Base-by-base conservation (phyloP, 495 filamentous ascomycete genomes). In the Aspergillus heteromorphus region DNA sequence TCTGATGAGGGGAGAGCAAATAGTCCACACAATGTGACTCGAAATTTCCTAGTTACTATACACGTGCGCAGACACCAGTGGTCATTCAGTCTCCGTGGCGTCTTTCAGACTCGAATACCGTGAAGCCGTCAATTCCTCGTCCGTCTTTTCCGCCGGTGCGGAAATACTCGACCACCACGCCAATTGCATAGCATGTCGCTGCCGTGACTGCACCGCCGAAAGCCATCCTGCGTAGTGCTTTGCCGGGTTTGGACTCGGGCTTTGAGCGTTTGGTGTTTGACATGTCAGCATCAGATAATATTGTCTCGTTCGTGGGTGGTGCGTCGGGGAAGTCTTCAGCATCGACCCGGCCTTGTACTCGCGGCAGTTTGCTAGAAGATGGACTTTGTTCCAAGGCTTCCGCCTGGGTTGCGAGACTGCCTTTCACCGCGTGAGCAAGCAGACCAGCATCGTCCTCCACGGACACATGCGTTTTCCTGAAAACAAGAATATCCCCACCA, bases 101-200 rank as follows among this genome's bases (percentile, higher is more conserved):
- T 13, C 73, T 62, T 34, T 76, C 73, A 7, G 71, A 70, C 48
- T 76, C 73, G 55, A 76, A 75, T 14, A 53, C 63, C 17, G 72
- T 76, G 47, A 85, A 78, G 2, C 73, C 80, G 45, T 78, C 78
- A 4, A 78, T 72, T 0, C 80, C 81, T 51, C 55, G 66, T 2
- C 82, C 83, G 51, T 83, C 80, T 1, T 61, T 45, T 0, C 82
- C 83, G 0, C 83, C 83, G 3, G 79, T 84, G 45, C 72, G 74
- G 63, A 89, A 84, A 52, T 80, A 85, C 61, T 92, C 86, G 5
- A 71, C 69, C 13, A 85, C 77, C n/a, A 86, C 86, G 3, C 86
- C 87, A 38, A 89, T 62, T 3, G 81, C 81, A 70, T 90, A 92
- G 21, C 79, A 83, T 18, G 80, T 74, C 16, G 76, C 84, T 4